Evolutionary conservation across 192 early-diverging fungal genomes (phyloP).

Genomic region (Paraglomus occultum): DNA sequence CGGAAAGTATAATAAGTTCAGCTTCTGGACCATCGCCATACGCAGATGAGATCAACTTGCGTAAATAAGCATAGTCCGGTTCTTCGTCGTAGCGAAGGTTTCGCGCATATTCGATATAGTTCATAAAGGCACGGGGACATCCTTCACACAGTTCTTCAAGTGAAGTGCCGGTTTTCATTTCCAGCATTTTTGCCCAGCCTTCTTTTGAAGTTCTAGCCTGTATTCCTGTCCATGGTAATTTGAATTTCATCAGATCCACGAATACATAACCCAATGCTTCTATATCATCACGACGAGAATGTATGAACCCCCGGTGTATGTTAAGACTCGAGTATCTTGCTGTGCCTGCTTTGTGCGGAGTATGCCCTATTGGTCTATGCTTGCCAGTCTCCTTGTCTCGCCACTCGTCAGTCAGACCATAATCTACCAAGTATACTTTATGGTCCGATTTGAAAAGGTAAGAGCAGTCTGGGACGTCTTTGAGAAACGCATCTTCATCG

Average conservation of each 20-base stretch:
- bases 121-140: slow-evolving; percentile 69
- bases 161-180: slow-evolving; percentile 74
- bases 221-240: slow-evolving; percentile 84
- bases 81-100: slow-evolving; percentile 71
- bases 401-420: slow-evolving; percentile 51
- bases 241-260: slow-evolving; percentile 71
- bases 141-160: slow-evolving; percentile 77
- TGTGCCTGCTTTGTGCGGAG: slow-evolving; percentile 62
- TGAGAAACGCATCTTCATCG: slow-evolving; percentile 33
- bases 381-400: slow-evolving; percentile 40
- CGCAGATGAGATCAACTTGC: slow-evolving; percentile 34
- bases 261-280: slow-evolving; percentile 83
- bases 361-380: slow-evolving; percentile 43
- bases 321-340: slow-evolving; percentile 85
- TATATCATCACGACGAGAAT: slow-evolving; percentile 82
- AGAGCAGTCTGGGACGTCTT: slow-evolving; percentile 26
- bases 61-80: slow-evolving; percentile 76
- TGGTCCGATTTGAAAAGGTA: slow-evolving; percentile 46
- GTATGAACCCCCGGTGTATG: slow-evolving; percentile 79
- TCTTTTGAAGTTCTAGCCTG: slow-evolving; percentile 76
- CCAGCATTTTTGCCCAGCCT: slow-evolving; percentile 87
- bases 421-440: slow-evolving; percentile 58
- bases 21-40: not conserved
- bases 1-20: not conserved
- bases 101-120: slow-evolving; percentile 67